phyloP scores from a whole-genome alignment of 495 filamentous ascomycete genomes.

The Penicillium parvum region DNA sequence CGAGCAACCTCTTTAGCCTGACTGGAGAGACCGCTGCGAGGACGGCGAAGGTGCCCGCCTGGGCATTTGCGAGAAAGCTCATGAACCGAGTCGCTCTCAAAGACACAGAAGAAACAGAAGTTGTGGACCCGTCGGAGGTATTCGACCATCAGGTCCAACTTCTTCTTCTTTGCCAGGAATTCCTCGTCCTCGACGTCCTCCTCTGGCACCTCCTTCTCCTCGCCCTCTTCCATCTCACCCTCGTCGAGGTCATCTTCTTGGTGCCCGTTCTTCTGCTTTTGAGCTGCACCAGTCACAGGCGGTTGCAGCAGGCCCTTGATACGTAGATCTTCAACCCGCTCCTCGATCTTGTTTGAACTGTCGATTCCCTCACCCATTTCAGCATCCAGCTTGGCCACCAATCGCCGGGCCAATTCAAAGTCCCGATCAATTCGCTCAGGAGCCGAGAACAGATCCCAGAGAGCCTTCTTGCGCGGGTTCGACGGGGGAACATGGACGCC shows the following conservation, averaged over 20 bases:
- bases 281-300: conserved; percentile 54
- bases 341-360: conserved; percentile 73
- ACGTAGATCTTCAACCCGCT: conserved; percentile 75
- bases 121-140: conserved; percentile 95
- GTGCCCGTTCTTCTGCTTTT: conserved; percentile 57
- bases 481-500: conserved; percentile 87
- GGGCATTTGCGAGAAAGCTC: conserved; percentile 94
- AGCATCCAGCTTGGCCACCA: conserved; percentile 73
- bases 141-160: conserved; percentile 90
- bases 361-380: conserved; percentile 66
- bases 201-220: conserved; percentile 68
- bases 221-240: conserved; percentile 65
- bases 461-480: conserved; percentile 86
- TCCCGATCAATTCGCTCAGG: conserved; percentile 86
- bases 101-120: conserved; percentile 99
- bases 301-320: conserved; percentile 70
- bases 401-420: conserved; percentile 67
- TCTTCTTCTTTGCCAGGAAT: conserved; percentile 89
- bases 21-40: conserved; percentile 73
- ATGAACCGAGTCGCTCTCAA: conserved; percentile 95
- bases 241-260: conserved; percentile 67
- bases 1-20: conserved; percentile 79
- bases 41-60: conserved; percentile 90
- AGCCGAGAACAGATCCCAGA: conserved; percentile 93
- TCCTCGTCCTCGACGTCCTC: conserved; percentile 86